A percentile compares a stretch with the other conserved stretches of the same genome.
phyloP scores from a whole-genome alignment of 768 basidiomycete species.

The Macrocybe gigantea region DNA sequence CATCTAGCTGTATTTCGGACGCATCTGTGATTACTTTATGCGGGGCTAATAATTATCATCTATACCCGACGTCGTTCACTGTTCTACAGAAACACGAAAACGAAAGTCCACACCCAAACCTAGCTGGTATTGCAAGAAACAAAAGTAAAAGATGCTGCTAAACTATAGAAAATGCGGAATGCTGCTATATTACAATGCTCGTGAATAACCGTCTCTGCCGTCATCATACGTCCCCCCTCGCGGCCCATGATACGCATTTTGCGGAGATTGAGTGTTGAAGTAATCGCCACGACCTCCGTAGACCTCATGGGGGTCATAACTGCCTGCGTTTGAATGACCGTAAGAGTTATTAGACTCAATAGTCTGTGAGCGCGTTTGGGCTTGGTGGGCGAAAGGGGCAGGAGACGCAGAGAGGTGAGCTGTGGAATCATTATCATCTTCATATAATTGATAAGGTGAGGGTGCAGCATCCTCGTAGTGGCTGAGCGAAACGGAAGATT shows the following conservation, averaged over 20 bases:
- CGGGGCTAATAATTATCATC: no score
- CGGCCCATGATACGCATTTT: conserved; percentile 11
- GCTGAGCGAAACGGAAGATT: conserved; percentile 49
- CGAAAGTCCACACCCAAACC: conserved; percentile 1
- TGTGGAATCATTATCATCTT: conserved; percentile 67
- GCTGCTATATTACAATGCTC: conserved; percentile 21
- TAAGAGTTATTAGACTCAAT: no score
- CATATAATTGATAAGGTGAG: conserved; percentile 36
- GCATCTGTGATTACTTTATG: no score
- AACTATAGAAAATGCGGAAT: conserved; percentile 8
- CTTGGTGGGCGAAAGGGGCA: conserved; percentile 50
- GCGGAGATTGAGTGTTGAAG: conserved; percentile 9
- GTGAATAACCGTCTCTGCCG: conserved; percentile 20
- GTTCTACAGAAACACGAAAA: not conserved
- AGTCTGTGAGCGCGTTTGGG: conserved; percentile 5
- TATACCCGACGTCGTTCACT: no score
- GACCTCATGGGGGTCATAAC: conserved; percentile 46
- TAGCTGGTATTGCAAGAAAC: conserved; percentile 4
- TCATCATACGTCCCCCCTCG: conserved; percentile 24
- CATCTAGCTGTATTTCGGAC: not conserved
- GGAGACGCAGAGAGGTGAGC: conserved; percentile 52
- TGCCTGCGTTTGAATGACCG: conserved; percentile 1
- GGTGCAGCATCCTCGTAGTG: conserved; percentile 35
- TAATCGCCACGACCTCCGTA: conserved; percentile 38
- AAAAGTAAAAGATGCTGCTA: conserved; percentile 4